Evolutionary conservation across 2,329 filamentous ascomycete genomes (phyloP).

Genomic region (Phaeosphaeria sp.): DNA sequence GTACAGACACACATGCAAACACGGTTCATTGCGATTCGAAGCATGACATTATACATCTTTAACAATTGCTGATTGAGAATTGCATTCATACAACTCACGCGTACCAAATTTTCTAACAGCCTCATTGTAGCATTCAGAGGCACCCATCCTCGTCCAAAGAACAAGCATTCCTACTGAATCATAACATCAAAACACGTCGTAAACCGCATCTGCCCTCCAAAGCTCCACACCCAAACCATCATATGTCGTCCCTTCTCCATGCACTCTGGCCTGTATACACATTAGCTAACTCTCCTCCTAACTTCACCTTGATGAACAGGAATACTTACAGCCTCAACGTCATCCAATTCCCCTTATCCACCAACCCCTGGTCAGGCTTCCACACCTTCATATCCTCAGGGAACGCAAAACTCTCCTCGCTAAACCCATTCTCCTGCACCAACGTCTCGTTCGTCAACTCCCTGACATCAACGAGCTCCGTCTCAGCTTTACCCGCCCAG

Average conservation of each 20-base stretch:
- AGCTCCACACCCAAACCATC: constrained; percentile 38
- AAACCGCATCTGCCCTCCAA: constrained; percentile 22
- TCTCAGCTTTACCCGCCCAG: constrained; percentile 25
- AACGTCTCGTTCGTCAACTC: constrained; percentile 26
- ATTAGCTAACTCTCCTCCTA: constrained; percentile 3
- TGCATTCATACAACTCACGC: not conserved
- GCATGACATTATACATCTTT: too few species aligned
- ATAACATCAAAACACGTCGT: constrained; percentile 36
- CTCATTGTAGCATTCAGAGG: not conserved
- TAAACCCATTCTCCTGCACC: constrained; percentile 27
- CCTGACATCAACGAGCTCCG: constrained; percentile 27
- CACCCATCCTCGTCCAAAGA: not conserved
- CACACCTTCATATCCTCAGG: constrained; percentile 24
- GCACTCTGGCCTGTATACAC: constrained; percentile 19
- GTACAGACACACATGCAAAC: too few species aligned
- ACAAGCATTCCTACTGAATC: constrained; percentile 16
- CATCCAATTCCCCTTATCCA: constrained; percentile 39
- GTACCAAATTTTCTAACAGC: not conserved
- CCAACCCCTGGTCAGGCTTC: constrained; percentile 20
- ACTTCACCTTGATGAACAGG: not conserved
- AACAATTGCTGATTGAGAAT: too few species aligned
- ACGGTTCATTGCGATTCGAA: too few species aligned
- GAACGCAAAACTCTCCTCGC: constrained; percentile 29
- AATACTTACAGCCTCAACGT: constrained; percentile 21
- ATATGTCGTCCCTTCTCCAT: constrained; percentile 36